phyloP scores from a whole-genome alignment of 225 moss, liverwort and hornwort genomes.

The Polytrichum commune region DNA sequence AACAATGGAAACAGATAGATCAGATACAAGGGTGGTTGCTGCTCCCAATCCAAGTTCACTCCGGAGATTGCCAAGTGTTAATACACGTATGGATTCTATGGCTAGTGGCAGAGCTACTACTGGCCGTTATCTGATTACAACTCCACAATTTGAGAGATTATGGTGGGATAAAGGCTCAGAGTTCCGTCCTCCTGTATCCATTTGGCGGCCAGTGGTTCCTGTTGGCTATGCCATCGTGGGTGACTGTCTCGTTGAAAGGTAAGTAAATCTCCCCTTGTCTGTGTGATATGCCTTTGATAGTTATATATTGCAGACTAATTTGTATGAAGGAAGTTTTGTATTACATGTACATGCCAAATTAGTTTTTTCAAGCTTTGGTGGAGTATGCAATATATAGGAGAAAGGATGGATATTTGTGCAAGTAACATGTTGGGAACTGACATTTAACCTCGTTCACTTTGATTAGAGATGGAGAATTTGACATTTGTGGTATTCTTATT shows the following conservation, averaged over 20 bases:
- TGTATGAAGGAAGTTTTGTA: too few relatives aligned
- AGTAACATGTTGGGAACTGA: too few relatives aligned
- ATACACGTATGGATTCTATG: conserved; percentile 53
- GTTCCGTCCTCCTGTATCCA: conserved; percentile 66
- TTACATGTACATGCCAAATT: too few relatives aligned
- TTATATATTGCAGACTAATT: too few relatives aligned
- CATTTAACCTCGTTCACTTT: too few relatives aligned
- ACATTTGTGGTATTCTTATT: not conserved
- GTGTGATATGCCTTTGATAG: too few relatives aligned
- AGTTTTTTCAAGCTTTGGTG: too few relatives aligned
- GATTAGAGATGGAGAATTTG: not conserved
- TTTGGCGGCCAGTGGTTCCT: conserved; percentile 90
- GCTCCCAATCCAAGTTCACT: conserved; percentile 27
- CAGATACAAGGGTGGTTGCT: conserved; percentile 23
- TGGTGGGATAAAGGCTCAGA: conserved; percentile 99
- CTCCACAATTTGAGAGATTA: conserved; percentile 84
- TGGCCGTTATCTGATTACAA: conserved; percentile 70
- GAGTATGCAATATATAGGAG: too few relatives aligned
- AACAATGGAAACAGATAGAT: conserved; percentile 52
- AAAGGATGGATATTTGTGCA: too few relatives aligned
- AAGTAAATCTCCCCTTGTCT: conserved; percentile 7
- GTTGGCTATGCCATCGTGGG: conserved; percentile 85
- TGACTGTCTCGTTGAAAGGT: conserved; percentile 92
- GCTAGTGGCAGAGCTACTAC: conserved; percentile 52
- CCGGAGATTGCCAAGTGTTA: conserved; percentile 58